These are phyloP conservation scores for Phanerodontia chrysosporium DNA, from an alignment of 768 basidiomycete species.

Conservation along the genomic window DNA sequence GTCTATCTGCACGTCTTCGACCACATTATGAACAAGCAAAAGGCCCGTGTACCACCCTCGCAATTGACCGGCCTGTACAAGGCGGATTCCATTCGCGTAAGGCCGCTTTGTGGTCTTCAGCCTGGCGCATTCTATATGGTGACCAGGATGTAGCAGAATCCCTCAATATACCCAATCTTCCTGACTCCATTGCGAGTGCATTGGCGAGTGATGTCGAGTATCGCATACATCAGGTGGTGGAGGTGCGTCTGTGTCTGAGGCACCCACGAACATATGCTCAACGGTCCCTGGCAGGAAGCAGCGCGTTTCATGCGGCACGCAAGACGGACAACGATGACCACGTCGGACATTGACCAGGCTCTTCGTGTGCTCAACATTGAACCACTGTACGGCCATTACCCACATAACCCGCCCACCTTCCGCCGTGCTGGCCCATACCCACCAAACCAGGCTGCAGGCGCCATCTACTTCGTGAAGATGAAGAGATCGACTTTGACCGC, in stretches of 20 bases:
- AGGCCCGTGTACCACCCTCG: constrained; percentile 11
- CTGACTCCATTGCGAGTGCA: constrained; percentile 75
- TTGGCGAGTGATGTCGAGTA: constrained; percentile 97
- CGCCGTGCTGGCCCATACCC: constrained; percentile 48
- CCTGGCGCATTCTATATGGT: constrained; percentile 2
- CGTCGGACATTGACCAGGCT: constrained; percentile 90
- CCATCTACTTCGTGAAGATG: constrained; percentile 95
- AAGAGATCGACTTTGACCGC: constrained; percentile 95
- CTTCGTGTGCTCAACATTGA: constrained; percentile 94
- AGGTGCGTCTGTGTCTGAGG: constrained; percentile 47
- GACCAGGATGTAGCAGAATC: constrained; percentile 88
- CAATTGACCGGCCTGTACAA: constrained; percentile 27
- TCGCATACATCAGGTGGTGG: constrained; percentile 89
- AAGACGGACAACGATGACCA: constrained; percentile 82
- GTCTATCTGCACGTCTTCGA: neutral
- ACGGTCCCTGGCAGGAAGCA: constrained; percentile 64
- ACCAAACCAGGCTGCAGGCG: constrained; percentile 47
- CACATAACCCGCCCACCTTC: constrained; percentile 60
- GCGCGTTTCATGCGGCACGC: constrained; percentile 96
- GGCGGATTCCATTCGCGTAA: constrained; percentile 26
- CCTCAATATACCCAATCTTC: constrained; percentile 66
- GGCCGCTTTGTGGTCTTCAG: constrained; percentile 9
- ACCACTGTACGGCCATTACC: constrained; percentile 84
- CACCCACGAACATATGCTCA: neutral
- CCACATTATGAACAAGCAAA: constrained; percentile 19